Evolutionary conservation across 768 basidiomycete genomes (phyloP), one percentile per base, ranked within the genome.

Genomic region (Rhodotorula paludigena): DNA sequence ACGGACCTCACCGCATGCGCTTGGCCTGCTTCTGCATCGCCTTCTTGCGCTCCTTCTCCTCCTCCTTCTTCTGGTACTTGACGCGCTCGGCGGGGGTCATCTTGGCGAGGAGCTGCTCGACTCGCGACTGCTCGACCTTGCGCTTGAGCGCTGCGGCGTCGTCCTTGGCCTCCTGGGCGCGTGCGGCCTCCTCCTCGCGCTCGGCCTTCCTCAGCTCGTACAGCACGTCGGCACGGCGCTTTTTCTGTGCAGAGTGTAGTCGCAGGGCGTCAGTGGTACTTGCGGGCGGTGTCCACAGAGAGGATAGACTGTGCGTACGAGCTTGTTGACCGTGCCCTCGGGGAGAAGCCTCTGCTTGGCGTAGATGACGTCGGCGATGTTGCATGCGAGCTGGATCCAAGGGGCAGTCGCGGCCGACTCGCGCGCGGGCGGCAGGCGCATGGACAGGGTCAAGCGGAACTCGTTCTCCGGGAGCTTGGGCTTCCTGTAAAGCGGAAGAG

Each of bases 311-410:
- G 35, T 3, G 28, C 5, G 45, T 28, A 65, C 63, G 8, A 57
- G 35, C 66, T 71, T 71, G 48, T 25, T 20, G 18, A 64, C 32
- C 3, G 57, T 48, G 4, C 15, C 14, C 12, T 64, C 66, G 14
- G 66, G 58, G 0, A 72, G 9, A 9, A 72, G 45, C 47, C 60
- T 64, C 14, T 39, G 53, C 36, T 68, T 64, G 6, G 15, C 16
- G 57, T 68, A 11, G 12, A 72, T 28, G n/a, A 67, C 54, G 51
- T 72, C 70, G 39, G 56, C 63, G 14, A 68, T 23, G 58, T 72
- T 72, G 36, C 59, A 57, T 10, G 60, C 70, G 39, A 67, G 58
- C 28, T 28, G 16, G 54, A 71, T 41, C 44, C 62, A 54, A 6
- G 38, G 8, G 21, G 23, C 4, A 5, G 55, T 58, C 11, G 20